phyloP scores from a whole-genome alignment of 768 basidiomycete genomes.

The Candolleomyces eurysporus region DNA sequence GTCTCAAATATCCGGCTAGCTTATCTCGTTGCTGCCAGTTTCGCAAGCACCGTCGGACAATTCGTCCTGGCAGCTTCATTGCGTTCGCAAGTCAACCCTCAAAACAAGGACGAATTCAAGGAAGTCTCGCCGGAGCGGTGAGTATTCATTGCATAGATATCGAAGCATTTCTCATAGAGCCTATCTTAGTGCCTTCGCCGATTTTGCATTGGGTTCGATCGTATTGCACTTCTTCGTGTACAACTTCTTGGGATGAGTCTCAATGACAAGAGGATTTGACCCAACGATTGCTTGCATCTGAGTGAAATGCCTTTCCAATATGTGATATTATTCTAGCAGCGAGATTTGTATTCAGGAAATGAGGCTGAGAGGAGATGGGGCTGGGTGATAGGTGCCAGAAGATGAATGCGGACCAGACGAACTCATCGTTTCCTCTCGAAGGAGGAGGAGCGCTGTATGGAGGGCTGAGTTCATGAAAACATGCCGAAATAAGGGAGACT shows the following conservation, averaged over 20 bases:
- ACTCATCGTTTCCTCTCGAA: conserved; percentile 59
- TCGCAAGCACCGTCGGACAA: conserved; percentile 91
- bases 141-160: conserved; percentile 20
- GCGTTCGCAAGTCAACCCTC: conserved; percentile 88
- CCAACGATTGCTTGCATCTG: too few species aligned
- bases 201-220: conserved; percentile 93
- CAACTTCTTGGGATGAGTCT: conserved; percentile 87
- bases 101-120: conserved; percentile 80
- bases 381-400: neutral
- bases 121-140: conserved; percentile 93
- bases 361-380: conserved; percentile 1
- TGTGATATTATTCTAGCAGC: too few species aligned
- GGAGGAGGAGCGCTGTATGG: conserved; percentile 60
- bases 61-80: conserved; percentile 94
- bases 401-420: neutral
- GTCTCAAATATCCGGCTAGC: neutral
- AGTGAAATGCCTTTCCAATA: too few species aligned
- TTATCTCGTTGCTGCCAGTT: conserved; percentile 46
- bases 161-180: neutral
- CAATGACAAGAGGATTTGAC: neutral
- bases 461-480: neutral
- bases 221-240: conserved; percentile 98
- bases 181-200: conserved; percentile 85
- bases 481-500: conserved; percentile 21
- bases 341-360: too few species aligned